A percentile compares a stretch with the other conserved stretches of the same genome.
Conservation (phyloP, 768 basidiomycete genomes). For the Crassisporium funariophilum region DNA sequence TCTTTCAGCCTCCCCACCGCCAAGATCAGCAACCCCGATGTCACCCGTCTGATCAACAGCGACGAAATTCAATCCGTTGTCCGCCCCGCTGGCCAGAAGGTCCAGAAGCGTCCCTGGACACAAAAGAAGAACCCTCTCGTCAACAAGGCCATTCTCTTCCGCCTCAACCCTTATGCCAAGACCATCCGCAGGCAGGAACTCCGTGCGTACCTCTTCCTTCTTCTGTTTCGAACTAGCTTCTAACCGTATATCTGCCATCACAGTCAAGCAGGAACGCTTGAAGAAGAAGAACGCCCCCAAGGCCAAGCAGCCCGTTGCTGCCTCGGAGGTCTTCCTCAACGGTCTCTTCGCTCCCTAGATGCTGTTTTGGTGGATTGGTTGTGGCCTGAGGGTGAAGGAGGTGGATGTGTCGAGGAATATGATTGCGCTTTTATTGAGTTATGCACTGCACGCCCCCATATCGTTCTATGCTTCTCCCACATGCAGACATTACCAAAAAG, state of each 20-base stretch:
- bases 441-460: too few species aligned
- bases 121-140: constrained; percentile 99
- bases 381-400: too few species aligned
- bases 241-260: constrained; percentile 12
- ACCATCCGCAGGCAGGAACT: constrained; percentile 87
- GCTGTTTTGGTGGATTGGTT: too few species aligned
- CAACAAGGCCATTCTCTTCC: constrained; percentile 94
- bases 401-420: too few species aligned
- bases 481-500: too few species aligned
- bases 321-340: constrained; percentile 82
- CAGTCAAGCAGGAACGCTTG: constrained; percentile 81
- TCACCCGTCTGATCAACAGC: constrained; percentile 97
- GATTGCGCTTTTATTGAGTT: too few species aligned
- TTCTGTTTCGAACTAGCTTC: not conserved
- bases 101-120: constrained; percentile 93
- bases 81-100: constrained; percentile 83
- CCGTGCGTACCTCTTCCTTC: constrained; percentile 51
- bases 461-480: too few species aligned
- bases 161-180: constrained; percentile 99
- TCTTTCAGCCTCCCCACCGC: constrained; percentile 78
- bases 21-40: constrained; percentile 96
- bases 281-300: constrained; percentile 68
- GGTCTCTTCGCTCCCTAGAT: constrained; percentile 84
- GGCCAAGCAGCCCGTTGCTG: constrained; percentile 59
- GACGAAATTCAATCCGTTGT: constrained; percentile 97